Evolutionary conservation across 768 basidiomycete genomes (phyloP).

Genomic region (Royoungia palumana): DNA sequence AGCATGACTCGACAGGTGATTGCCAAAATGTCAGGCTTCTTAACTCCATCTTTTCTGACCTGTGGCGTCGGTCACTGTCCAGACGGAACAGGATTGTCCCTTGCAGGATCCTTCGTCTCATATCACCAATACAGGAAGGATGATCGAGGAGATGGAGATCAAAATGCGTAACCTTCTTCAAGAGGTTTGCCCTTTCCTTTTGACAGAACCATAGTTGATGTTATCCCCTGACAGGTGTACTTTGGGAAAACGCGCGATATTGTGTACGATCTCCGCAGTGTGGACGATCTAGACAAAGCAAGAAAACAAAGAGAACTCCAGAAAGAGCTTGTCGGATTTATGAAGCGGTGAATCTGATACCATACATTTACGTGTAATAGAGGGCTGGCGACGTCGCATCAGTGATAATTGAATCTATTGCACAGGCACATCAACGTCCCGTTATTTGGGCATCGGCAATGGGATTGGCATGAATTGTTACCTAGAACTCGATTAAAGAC

Average conservation of each 20-base stretch:
- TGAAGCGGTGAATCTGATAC: conserved; percentile 54
- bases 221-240: conserved; percentile 58
- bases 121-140: conserved; percentile 87
- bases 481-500: conserved; percentile 37
- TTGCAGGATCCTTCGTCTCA: conserved; percentile 79
- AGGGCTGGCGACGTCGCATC: conserved; percentile 1
- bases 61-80: conserved; percentile 6
- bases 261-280: conserved; percentile 84
- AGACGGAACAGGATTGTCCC: conserved; percentile 88
- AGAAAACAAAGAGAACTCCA: conserved; percentile 81
- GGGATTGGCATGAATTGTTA: conserved; percentile 93
- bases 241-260: conserved; percentile 97
- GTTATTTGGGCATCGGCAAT: conserved; percentile 68
- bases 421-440: conserved; percentile 20
- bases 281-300: conserved; percentile 81
- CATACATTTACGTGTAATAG: conserved; percentile 9
- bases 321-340: conserved; percentile 85
- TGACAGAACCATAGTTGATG: conserved; percentile 9
- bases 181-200: conserved; percentile 48
- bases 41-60: conserved; percentile 3
- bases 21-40: conserved; percentile 7
- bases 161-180: conserved; percentile 96
- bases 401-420: neutral
- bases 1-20: conserved; percentile 96
- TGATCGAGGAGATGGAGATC: conserved; percentile 99